These are phyloP conservation scores for Suhomyces wounanorum DNA, from an alignment of 1,139 yeast species.

Conservation along the genomic window DNA sequence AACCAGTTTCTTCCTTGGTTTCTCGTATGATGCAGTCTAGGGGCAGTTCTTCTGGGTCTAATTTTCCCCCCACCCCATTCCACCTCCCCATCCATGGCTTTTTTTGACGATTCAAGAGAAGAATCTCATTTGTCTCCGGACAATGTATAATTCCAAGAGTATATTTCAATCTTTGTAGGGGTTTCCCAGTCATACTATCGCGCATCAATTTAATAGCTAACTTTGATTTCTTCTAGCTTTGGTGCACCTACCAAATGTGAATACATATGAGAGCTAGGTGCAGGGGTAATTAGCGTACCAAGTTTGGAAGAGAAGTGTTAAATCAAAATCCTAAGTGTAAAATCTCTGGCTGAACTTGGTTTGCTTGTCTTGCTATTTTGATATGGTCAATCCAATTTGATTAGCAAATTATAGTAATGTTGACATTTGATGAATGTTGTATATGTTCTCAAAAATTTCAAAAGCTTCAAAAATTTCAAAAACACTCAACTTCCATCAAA, in stretches of 20 bases:
- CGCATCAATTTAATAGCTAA: not conserved
- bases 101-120: constrained; percentile 45
- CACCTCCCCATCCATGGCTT: constrained; percentile 56
- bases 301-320: too few relatives aligned
- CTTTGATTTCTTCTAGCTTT: not conserved
- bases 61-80: constrained; percentile 55
- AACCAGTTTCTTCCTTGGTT: constrained; percentile 48
- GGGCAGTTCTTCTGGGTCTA: constrained; percentile 40
- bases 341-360: too few relatives aligned
- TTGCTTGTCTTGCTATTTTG: too few relatives aligned
- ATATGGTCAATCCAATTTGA: too few relatives aligned
- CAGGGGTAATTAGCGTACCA: too few relatives aligned
- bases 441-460: too few relatives aligned
- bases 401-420: too few relatives aligned
- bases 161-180: constrained; percentile 22
- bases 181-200: constrained; percentile 3
- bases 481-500: too few relatives aligned
- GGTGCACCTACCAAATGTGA: not conserved
- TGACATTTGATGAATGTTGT: too few relatives aligned
- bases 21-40: constrained; percentile 45
- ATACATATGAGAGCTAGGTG: too few relatives aligned
- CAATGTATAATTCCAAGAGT: constrained; percentile 45
- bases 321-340: too few relatives aligned
- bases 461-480: too few relatives aligned
- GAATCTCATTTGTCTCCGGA: constrained; percentile 32